Evolutionary conservation across 2,329 filamentous ascomycete genomes (phyloP), one percentile per base, ranked within the genome.

Genomic region (Aureobasidium sp.): DNA sequence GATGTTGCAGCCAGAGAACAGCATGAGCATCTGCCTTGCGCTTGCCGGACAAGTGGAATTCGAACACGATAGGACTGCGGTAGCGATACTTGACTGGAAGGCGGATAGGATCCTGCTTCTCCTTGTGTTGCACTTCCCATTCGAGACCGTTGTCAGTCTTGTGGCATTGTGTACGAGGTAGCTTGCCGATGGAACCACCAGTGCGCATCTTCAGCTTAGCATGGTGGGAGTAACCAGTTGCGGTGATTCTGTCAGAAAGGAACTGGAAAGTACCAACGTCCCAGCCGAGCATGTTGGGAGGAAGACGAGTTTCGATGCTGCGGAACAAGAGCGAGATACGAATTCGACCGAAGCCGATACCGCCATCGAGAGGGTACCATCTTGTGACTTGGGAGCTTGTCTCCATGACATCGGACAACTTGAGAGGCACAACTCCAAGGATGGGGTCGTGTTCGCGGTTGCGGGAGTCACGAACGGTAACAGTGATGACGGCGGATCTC

Each of bases 331-430:
- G 76, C 0, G 91, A 96, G 67, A 99, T 88, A 44, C 92, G 87
- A 64, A 96, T 83, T 8, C 93, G 88, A 42, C 94, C 94, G 66
- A 94, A 97, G 0, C 94, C 78, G 65, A 97, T 87, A 12, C 94
- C 94, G 25, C 93, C 94, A 70, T 96, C 92, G 0, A 99, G 82
- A n/a, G 94, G 93, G 72, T 97, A 97, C 91, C 92, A 97, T 64
- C 91, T 81, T 2, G 91, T 95, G 61, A 87, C 83, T 73, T 97
- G 91, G 48, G 91, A 96, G 67, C 86, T 88, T 0, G 88, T 95
- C 68, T 93, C 86, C 25, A 99, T 79, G n/a, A 97, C 82, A 55
- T 97, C 91, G 0, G 90, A 89, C 0, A 97, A 75, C 72, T 91
- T 94, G 63, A 99, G 78, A 1, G 92, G 91, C 1, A 97, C 89